phyloP scores from a whole-genome alignment of 2,329 filamentous ascomycete species.

The Penicillium frequentans region DNA sequence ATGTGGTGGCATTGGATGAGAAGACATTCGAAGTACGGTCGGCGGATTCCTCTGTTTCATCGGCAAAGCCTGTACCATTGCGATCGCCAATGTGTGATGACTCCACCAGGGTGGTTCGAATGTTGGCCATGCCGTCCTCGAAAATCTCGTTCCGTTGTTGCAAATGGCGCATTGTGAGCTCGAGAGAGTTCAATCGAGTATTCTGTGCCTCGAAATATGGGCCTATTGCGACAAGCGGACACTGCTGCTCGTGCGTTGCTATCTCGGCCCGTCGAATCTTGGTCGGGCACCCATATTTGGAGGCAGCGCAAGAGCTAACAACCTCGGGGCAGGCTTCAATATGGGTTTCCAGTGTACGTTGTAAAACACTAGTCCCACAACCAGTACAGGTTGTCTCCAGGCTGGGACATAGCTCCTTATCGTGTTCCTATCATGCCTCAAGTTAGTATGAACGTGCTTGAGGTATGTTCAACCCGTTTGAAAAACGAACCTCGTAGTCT shows the following conservation, averaged over 20 bases:
- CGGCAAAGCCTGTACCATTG: neutral
- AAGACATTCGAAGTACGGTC: constrained; percentile 27
- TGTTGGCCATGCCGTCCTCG: constrained; percentile 46
- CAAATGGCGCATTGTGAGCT: constrained; percentile 45
- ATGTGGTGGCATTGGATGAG: constrained; percentile 50
- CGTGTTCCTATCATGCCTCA: constrained; percentile 31
- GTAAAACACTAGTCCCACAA: constrained; percentile 35
- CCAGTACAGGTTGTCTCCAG: constrained; percentile 38
- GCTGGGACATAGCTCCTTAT: constrained; percentile 37
- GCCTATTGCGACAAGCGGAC: constrained; percentile 51
- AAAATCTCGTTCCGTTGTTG: constrained; percentile 50
- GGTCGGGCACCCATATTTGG: constrained; percentile 45
- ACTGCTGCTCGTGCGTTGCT: constrained; percentile 48
- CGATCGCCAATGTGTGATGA: constrained; percentile 21
- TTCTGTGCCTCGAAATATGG: constrained; percentile 48
- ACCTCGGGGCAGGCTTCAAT: constrained; percentile 39
- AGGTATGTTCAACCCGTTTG: neutral
- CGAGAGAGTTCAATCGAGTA: constrained; percentile 44
- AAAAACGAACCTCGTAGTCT: constrained; percentile 49
- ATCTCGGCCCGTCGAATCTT: constrained; percentile 39
- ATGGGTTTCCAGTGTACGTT: constrained; percentile 36
- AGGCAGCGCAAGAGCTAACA: constrained; percentile 37
- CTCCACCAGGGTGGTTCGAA: constrained; percentile 40
- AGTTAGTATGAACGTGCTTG: neutral
- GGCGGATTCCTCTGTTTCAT: constrained; percentile 13